These are phyloP conservation scores for Aegilops umbellulata DNA, from an alignment of 176 grass and related monocot species.

Conservation along the genomic window DNA sequence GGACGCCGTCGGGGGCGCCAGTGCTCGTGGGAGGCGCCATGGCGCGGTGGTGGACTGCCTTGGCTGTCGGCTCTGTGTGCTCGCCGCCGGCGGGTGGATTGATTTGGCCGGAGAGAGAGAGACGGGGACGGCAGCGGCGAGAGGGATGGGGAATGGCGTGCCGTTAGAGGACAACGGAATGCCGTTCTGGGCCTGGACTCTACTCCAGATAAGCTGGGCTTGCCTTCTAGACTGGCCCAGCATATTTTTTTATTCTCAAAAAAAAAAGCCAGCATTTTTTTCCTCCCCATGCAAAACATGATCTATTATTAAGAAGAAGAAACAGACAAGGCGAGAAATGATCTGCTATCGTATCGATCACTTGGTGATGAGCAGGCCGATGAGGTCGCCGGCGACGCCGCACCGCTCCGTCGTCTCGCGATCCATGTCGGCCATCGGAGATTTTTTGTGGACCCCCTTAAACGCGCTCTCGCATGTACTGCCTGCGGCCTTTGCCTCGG, in stretches of 20 bases:
- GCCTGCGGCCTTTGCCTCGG: not conserved
- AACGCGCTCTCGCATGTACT: not conserved
- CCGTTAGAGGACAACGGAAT: not conserved
- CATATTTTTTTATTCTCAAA: no score
- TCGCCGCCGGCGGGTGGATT: not conserved
- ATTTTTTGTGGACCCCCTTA: not conserved
- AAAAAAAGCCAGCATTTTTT: no score
- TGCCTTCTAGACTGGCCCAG: not conserved
- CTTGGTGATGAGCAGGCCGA: not conserved
- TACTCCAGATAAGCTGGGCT: not conserved
- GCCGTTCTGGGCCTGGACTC: not conserved
- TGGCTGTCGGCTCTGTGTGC: not conserved
- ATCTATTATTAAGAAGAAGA: not conserved
- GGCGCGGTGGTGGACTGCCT: not conserved
- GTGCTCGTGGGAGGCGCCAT: slow-evolving; percentile 21
- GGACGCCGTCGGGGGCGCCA: not conserved
- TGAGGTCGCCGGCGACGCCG: not conserved
- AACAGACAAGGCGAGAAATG: not conserved
- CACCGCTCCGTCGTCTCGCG: not conserved
- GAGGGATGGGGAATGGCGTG: not conserved
- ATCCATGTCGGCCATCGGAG: not conserved
- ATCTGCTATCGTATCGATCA: not conserved
- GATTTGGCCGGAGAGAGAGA: not conserved
- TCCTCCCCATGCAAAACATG: no score
- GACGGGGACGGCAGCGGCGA: slow-evolving; percentile 2